Percentiles rank a stretch among this genome's conserved stretches.
phyloP scores from a whole-genome alignment of 345 rosid species.

The Raphanus sativus region DNA sequence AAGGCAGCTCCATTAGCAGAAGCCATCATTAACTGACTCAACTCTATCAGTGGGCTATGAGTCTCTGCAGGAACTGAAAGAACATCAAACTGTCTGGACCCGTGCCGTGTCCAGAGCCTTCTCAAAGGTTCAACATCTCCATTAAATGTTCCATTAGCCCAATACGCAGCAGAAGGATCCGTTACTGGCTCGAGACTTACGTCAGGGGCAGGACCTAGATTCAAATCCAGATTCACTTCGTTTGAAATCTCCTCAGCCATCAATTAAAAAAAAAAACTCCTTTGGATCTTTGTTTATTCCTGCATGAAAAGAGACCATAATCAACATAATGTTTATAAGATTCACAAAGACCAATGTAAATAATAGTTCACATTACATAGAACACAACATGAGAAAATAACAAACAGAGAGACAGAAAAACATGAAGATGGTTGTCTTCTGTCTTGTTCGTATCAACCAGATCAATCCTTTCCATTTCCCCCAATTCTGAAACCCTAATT shows the following conservation, averaged over 20 bases:
- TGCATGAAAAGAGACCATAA: conserved; percentile 18
- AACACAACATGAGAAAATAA: background rate
- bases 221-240: conserved; percentile 89
- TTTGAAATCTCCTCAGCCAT: conserved; percentile 70
- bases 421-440: background rate
- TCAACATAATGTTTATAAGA: background rate
- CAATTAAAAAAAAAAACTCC: background rate
- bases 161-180: conserved; percentile 31
- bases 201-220: conserved; percentile 77
- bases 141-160: conserved; percentile 42
- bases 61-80: conserved; percentile 40
- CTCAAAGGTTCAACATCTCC: conserved; percentile 44
- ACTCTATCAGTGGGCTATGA: conserved; percentile 44
- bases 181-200: conserved; percentile 33
- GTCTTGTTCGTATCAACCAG: background rate
- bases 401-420: background rate
- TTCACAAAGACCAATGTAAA: background rate
- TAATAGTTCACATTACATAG: background rate
- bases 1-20: conserved; percentile 27
- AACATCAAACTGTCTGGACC: conserved; percentile 43
- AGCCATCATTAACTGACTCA: conserved; percentile 39
- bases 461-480: background rate
- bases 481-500: background rate
- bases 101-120: conserved; percentile 40
- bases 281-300: conserved; percentile 8